Evolutionary conservation across 495 filamentous ascomycete genomes (phyloP).

Genomic region (Aspergillus affinis): DNA sequence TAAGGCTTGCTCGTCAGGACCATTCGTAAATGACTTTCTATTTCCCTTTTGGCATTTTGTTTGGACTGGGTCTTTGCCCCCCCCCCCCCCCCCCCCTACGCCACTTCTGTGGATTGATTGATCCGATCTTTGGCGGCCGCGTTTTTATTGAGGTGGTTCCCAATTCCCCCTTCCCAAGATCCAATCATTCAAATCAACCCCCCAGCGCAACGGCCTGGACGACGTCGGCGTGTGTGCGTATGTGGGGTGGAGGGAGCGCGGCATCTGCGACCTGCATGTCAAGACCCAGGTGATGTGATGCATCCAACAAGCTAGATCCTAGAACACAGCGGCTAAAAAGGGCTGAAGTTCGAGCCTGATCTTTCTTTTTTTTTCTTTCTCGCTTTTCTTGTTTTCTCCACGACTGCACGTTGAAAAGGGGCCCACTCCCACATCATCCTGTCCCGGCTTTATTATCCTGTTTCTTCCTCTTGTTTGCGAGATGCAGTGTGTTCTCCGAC

Average conservation of each 20-base stretch:
- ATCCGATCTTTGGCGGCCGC: slow-evolving; percentile 16
- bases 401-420: slow-evolving; percentile 27
- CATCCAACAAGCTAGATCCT: slow-evolving; percentile 26
- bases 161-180: neutral
- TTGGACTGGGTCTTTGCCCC: too few species aligned
- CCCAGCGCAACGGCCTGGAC: slow-evolving; percentile 15
- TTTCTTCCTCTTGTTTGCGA: slow-evolving; percentile 4
- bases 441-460: neutral
- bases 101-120: slow-evolving; percentile 16
- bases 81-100: slow-evolving; percentile 9
- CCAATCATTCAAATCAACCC: slow-evolving; percentile 19
- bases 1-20: slow-evolving; percentile 25
- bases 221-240: slow-evolving; percentile 7
- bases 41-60: slow-evolving; percentile 9
- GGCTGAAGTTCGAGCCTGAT: slow-evolving; percentile 14
- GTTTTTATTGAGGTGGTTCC: slow-evolving; percentile 6
- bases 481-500: neutral
- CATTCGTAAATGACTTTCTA: slow-evolving; percentile 16
- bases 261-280: slow-evolving; percentile 27
- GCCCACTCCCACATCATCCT: slow-evolving; percentile 15
- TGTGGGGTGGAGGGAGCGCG: slow-evolving; percentile 13
- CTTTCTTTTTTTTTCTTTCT: neutral
- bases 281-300: slow-evolving; percentile 32
- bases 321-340: slow-evolving; percentile 19
- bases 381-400: slow-evolving; percentile 9